A percentile compares a stretch with the other conserved stretches of the same genome.
Conservation (phyloP, 768 basidiomycete genomes). For the Panaeolus papilionaceus region DNA sequence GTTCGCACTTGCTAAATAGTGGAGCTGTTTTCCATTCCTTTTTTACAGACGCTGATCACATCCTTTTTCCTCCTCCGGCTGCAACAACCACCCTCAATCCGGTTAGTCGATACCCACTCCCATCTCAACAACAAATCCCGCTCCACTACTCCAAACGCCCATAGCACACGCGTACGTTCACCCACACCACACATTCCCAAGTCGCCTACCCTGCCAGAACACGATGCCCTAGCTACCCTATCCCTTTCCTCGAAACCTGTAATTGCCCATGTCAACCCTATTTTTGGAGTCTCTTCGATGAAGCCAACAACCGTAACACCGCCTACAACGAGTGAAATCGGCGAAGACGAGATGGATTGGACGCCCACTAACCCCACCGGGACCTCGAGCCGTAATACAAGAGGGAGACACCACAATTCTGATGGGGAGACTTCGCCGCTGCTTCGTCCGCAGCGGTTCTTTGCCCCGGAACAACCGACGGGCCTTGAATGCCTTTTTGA, state of each 20-base stretch:
- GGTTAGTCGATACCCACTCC: constrained; percentile 65
- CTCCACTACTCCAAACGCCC: constrained; percentile 27
- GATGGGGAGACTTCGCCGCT: constrained; percentile 49
- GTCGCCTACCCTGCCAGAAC: constrained; percentile 41
- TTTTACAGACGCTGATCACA: constrained; percentile 51
- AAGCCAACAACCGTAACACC: constrained; percentile 35
- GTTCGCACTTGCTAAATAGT: constrained; percentile 15
- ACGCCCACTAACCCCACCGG: constrained; percentile 54
- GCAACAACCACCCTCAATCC: constrained; percentile 73
- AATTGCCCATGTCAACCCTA: constrained; percentile 50
- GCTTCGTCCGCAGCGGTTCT: constrained; percentile 77
- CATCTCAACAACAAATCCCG: constrained; percentile 45
- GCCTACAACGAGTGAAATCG: constrained; percentile 40
- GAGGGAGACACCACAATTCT: constrained; percentile 28
- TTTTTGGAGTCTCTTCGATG: constrained; percentile 78
- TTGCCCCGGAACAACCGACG: constrained; percentile 79
- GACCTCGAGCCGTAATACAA: constrained; percentile 21
- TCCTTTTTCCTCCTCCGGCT: constrained; percentile 65
- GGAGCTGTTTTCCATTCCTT: neutral
- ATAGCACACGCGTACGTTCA: constrained; percentile 24
- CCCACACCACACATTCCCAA: constrained; percentile 23
- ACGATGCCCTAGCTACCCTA: constrained; percentile 66
- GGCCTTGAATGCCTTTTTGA: constrained; percentile 77
- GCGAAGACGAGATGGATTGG: constrained; percentile 65
- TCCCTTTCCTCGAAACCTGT: constrained; percentile 72